Evolutionary conservation across 768 basidiomycete species (phyloP).

Genomic region (Xerocomus potaroensis): DNA sequence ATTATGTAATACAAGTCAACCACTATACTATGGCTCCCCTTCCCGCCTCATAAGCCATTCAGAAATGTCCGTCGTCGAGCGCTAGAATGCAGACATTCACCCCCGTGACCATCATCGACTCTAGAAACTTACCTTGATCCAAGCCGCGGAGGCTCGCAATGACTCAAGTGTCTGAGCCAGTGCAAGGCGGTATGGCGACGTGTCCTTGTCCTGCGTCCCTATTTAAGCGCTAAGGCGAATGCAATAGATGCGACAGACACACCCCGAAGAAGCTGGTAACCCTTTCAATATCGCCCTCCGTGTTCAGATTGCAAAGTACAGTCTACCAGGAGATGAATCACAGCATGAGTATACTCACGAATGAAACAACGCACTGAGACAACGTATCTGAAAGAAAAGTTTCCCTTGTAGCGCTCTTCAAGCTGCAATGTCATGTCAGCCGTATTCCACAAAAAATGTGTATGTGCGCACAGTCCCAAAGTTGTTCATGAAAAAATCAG

Average conservation of each 20-base stretch:
- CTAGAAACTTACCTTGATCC: conserved; percentile 50
- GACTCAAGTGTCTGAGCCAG: conserved; percentile 67
- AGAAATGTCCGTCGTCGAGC: conserved; percentile 53
- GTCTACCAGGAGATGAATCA: conserved; percentile 24
- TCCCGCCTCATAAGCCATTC: conserved; percentile 42
- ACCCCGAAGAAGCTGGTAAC: conserved; percentile 76
- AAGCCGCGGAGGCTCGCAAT: conserved; percentile 55
- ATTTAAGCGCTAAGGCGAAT: background rate
- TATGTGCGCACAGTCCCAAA: conserved; percentile 51
- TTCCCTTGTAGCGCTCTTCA: conserved; percentile 66
- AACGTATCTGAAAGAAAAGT: conserved; percentile 52
- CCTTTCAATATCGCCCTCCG: conserved; percentile 58
- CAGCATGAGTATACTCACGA: background rate
- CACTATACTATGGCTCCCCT: background rate
- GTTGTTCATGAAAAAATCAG: conserved; percentile 64
- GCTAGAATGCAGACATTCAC: too few species aligned
- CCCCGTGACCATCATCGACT: too few species aligned
- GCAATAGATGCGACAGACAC: conserved; percentile 12
- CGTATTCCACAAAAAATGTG: background rate
- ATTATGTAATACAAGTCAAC: conserved; percentile 15
- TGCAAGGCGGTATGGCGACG: conserved; percentile 59
- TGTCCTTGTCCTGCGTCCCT: conserved; percentile 53
- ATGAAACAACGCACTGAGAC: conserved; percentile 41
- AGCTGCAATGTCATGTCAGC: conserved; percentile 36
- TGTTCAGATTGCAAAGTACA: conserved; percentile 49